Base-by-base conservation (phyloP, 2,329 filamentous ascomycete species). In the Colletotrichum tabaci region DNA sequence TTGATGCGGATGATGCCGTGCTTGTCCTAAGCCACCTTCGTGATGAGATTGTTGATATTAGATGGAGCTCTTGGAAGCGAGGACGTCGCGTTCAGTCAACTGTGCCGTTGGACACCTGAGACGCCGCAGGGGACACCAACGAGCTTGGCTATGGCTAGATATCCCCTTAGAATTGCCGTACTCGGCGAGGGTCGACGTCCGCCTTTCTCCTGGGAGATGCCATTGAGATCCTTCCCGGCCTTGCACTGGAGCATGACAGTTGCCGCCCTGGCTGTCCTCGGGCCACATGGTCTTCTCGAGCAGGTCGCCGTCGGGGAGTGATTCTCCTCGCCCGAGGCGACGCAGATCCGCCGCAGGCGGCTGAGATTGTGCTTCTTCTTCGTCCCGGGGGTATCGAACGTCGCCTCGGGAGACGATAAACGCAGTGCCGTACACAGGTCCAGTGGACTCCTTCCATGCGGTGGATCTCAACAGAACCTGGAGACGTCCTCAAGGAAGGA, bases 221-320 rank as follows among this genome's bases (percentile, higher is more conserved):
- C 93, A 83, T 92, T 91, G 83, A 92, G 86, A 87, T 96, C 93
- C 76, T 97, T 94, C 80, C 91, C 91, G 81, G 97, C 97, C 85
- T 90, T 92, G 86, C 94, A 92, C 85, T 94, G 93, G 42, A 94
- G 88, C 67, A 93, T 90, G 74, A 96, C 93, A 75, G 97, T 38
- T 86, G 82, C 97, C 95, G 71, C 95, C 92, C 89, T 98, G 94
- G 73, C 89, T 92, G 77, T 92, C 87, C 79, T 89, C 92, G 82
- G 92, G 98, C 83, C 93, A 89, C 94, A 97, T 97, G 90, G 97
- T 97, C 87, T 93, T 85, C 49, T 98, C 95, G 30, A 98, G 89
- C 4, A 94, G 93, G 85, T 94, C 98, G 66, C 91, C 92, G 67
- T 35, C 90, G 87, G 38, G 94, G 92, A 7, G 84, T 92, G 79